These are phyloP conservation scores for Byssoonygena ceratinophila DNA, from an alignment of 2,329 filamentous ascomycete genomes.

Conservation along the genomic window DNA sequence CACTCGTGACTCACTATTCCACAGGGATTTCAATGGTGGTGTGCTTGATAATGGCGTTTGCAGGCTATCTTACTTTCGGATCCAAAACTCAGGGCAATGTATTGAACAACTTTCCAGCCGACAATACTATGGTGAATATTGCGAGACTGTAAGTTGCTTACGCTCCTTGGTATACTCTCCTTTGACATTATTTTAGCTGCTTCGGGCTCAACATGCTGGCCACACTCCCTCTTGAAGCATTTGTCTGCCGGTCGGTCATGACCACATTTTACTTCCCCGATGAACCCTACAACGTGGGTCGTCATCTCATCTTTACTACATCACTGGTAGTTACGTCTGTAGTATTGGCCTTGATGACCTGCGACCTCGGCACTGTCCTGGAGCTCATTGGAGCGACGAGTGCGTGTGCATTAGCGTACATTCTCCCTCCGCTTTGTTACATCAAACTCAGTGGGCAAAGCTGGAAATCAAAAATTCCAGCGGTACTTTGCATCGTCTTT, in stretches of 20 bases:
- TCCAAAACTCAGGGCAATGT: conserved; percentile 89
- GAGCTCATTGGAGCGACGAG: conserved; percentile 93
- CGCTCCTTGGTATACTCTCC: conserved; percentile 9
- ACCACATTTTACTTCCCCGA: conserved; percentile 66
- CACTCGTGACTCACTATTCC: conserved; percentile 85
- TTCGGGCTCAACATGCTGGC: conserved; percentile 99
- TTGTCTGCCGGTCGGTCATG: conserved; percentile 96
- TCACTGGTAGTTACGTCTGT: conserved; percentile 70
- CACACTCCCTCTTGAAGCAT: conserved; percentile 88
- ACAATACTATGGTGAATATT: conserved; percentile 89
- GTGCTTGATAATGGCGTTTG: conserved; percentile 76
- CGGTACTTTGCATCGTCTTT: conserved; percentile 63
- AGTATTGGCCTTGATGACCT: conserved; percentile 69
- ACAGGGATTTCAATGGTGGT: conserved; percentile 84
- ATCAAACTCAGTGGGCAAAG: conserved; percentile 76
- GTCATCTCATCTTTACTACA: conserved; percentile 80
- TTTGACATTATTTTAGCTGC: conserved; percentile 44
- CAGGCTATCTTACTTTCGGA: conserved; percentile 86
- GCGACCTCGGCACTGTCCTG: conserved; percentile 87
- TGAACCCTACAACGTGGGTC: conserved; percentile 67
- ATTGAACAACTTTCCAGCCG: conserved; percentile 87
- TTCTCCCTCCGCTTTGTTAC: conserved; percentile 87
- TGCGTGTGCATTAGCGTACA: conserved; percentile 88
- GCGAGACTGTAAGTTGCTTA: conserved; percentile 55
- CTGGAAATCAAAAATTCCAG: conserved; percentile 62